phyloP scores from a whole-genome alignment of 2,329 filamentous ascomycete genomes.

The Colletotrichum godetiae region DNA sequence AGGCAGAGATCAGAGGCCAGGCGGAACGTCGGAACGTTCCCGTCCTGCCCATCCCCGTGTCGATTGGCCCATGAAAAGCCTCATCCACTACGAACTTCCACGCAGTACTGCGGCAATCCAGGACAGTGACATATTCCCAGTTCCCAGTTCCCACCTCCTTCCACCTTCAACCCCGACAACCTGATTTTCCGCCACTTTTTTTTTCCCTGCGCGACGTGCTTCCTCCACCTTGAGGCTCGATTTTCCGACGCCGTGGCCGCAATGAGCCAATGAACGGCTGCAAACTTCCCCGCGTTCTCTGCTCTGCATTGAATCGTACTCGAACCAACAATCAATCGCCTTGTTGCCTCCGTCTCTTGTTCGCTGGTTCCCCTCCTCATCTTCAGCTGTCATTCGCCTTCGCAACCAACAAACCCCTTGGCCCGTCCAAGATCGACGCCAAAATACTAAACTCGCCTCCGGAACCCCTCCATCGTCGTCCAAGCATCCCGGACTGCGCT shows the following conservation, averaged over 20 bases:
- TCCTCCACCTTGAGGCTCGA: background rate
- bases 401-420: background rate
- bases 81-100: background rate
- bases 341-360: background rate
- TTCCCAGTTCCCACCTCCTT: background rate
- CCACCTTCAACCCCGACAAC: background rate
- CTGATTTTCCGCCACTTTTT: background rate
- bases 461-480: background rate
- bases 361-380: background rate
- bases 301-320: background rate
- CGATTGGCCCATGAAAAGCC: conserved; percentile 19
- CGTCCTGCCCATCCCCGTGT: background rate
- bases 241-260: background rate
- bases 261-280: background rate
- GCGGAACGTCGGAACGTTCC: background rate
- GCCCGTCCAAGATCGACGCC: background rate
- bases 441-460: background rate
- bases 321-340: background rate
- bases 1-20: background rate
- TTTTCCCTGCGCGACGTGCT: background rate
- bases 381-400: background rate
- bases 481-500: background rate
- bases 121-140: too few relatives aligned
- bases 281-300: background rate
- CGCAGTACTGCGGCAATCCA: too few relatives aligned